phyloP scores from a whole-genome alignment of 306 rosid genomes.

The Abrus pulchellus region DNA sequence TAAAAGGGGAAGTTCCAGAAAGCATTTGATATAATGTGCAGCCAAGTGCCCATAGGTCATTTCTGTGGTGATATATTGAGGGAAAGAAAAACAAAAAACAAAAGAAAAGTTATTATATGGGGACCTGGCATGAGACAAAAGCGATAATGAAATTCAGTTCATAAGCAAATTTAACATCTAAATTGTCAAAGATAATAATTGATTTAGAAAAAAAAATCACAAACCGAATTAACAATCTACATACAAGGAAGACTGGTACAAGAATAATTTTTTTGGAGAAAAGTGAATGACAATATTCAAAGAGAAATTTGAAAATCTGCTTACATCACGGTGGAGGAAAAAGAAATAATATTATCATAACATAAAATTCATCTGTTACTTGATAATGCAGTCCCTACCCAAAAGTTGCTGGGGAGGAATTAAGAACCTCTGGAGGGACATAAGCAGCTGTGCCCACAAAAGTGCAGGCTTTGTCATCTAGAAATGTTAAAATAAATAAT shows the following conservation, averaged over 20 bases:
- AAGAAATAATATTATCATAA: conserved; percentile 37
- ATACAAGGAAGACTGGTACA: conserved; percentile 19
- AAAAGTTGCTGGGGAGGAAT: conserved; percentile 98
- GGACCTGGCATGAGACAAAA: conserved; percentile 37
- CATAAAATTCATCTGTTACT: conserved; percentile 18
- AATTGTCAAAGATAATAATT: conserved; percentile 26
- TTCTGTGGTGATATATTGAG: conserved; percentile 67
- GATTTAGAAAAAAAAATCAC: conserved; percentile 20
- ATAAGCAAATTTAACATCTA: conserved; percentile 9
- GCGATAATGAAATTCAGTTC: conserved; percentile 23
- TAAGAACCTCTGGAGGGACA: conserved; percentile 99
- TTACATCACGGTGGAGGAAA: neutral
- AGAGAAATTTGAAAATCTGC: neutral
- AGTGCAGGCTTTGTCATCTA: conserved; percentile 99
- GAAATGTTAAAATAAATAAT: neutral
- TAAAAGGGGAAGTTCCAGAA: conserved; percentile 99
- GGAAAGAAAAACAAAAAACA: conserved; percentile 43
- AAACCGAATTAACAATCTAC: conserved; percentile 8
- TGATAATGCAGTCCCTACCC: conserved; percentile 64
- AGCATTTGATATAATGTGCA: conserved; percentile 99
- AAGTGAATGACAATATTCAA: conserved; percentile 1
- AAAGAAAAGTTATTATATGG: conserved; percentile 38
- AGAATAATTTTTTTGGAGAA: conserved; percentile 5
- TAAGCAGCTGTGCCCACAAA: conserved; percentile 99
- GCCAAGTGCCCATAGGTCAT: conserved; percentile 99